Evolutionary conservation across 306 rosid genomes (phyloP).

Genomic region (Prunus mira): DNA sequence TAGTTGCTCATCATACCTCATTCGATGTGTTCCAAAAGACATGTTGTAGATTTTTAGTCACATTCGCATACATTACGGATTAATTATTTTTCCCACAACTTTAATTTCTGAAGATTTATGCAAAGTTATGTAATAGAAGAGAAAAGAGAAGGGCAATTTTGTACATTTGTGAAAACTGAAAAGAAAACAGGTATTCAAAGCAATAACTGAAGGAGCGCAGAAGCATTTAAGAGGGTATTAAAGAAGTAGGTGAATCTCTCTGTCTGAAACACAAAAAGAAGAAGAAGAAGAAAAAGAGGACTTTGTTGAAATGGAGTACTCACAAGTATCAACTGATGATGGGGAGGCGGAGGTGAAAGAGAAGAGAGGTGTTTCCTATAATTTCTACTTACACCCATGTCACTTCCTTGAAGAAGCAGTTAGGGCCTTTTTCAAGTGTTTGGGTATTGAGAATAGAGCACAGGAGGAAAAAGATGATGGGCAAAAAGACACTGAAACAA

Average conservation of each 20-base stretch:
- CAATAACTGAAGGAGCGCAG: background rate
- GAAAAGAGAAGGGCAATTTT: background rate
- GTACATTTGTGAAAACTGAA: background rate
- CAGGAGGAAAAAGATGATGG: background rate
- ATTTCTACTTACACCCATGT: slow-evolving; percentile 14
- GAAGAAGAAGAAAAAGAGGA: background rate
- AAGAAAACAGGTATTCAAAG: background rate
- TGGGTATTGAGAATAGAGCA: background rate
- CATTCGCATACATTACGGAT: background rate
- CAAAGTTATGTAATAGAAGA: background rate
- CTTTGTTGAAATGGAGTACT: slow-evolving; percentile 7
- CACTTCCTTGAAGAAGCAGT: slow-evolving; percentile 2
- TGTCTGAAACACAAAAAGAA: background rate
- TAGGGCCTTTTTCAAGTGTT: slow-evolving; percentile 11
- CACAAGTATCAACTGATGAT: background rate
- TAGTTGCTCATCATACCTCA: background rate
- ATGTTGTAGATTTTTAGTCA: background rate
- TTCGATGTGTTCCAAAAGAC: no score
- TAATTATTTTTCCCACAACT: no score
- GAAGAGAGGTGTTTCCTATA: background rate
- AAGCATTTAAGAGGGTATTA: background rate
- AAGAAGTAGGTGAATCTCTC: background rate
- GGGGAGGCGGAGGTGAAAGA: background rate
- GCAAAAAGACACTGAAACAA: no score
- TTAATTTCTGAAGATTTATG: background rate